These are phyloP conservation scores for Meripilus lineatus DNA, from an alignment of 1,284 basidiomycete genomes.

Conservation along the genomic window DNA sequence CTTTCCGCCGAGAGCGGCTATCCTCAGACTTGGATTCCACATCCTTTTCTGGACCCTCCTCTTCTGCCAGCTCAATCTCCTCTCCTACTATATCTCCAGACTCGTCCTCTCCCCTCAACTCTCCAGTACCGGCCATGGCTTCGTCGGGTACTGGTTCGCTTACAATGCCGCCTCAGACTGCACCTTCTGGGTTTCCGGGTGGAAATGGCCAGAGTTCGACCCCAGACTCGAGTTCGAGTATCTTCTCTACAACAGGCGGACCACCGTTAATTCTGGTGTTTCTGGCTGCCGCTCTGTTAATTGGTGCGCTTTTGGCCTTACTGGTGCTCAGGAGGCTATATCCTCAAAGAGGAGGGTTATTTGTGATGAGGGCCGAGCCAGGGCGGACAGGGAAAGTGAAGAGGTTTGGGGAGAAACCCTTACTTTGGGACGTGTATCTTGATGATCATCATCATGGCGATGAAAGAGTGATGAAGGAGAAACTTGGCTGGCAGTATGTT, in stretches of 20 bases:
- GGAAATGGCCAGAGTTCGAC: no score
- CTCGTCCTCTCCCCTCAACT: no score
- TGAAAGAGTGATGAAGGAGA: not conserved
- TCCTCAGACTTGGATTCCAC: no score
- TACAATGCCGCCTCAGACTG: no score
- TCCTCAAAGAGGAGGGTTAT: not conserved
- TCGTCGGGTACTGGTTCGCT: no score
- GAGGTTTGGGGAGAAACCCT: conserved; percentile 8
- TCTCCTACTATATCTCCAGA: no score
- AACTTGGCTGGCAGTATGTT: conserved; percentile 5
- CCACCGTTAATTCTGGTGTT: conserved; percentile 26
- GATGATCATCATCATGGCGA: not conserved
- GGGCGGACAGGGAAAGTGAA: conserved; percentile 1
- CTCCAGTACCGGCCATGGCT: no score
- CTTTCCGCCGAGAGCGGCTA: no score
- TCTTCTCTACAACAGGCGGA: conserved; percentile 17
- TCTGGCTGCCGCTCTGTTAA: conserved; percentile 24
- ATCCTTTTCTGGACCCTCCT: no score
- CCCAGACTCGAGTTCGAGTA: not conserved
- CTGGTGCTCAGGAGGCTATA: conserved; percentile 10
- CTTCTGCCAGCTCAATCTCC: no score
- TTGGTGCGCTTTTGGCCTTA: conserved; percentile 18
- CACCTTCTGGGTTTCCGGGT: no score
- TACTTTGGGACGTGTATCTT: conserved; percentile 9
- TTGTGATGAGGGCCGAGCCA: not conserved